Evolutionary conservation across 768 basidiomycete species (phyloP), one percentile per base, ranked within the genome.

Genomic region (Leccinum rimulosum): DNA sequence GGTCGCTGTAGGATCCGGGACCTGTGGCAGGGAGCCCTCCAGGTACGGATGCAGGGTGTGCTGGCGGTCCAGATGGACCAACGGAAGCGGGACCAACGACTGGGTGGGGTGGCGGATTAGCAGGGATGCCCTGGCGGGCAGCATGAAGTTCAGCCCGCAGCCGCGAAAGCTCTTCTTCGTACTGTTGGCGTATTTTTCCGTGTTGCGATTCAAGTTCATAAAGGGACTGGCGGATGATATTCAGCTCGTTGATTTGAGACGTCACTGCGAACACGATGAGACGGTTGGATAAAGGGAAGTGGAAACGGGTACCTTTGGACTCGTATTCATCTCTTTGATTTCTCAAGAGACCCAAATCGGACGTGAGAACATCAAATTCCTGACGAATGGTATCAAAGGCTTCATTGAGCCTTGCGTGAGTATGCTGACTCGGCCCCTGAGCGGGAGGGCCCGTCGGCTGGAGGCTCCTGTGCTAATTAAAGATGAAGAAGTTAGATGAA

Each of bases 161-260:
- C 33, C 87, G 81, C 6, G 77, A 76, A 57, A 96, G 77, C 64
- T 97, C 95, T 2, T 91, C 87, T 68, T 97, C 95, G 67, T 93
- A 96, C 68, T 88, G 86, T 61, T 88, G 84, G 35, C 93, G 83
- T 54, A 93, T 85, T 78, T 95, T 93, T 61, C 81, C 82, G 65
- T 98, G 94, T 61, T 91, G 88, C 0, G 85, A 77, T 71, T 99
- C 96, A 56, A 99, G 86, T 64, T 98, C 94, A 69, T 95, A 95
- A 11, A 98, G 80, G 2, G 90, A 85, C 68, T 93, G 88, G 36
- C 94, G 85, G 67, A 99, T 94, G 69, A 88, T 85, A 64, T 89
- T 91, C 56, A 98, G 79, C 71, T 98, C 96, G 71, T 86, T 89
- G 61, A 98, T 87, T 74, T 98, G 96, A 28, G 80, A 79, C 5